Evolutionary conservation across 164 flowering plant genomes (phyloP).

Genomic region (Litsea cubeba): DNA sequence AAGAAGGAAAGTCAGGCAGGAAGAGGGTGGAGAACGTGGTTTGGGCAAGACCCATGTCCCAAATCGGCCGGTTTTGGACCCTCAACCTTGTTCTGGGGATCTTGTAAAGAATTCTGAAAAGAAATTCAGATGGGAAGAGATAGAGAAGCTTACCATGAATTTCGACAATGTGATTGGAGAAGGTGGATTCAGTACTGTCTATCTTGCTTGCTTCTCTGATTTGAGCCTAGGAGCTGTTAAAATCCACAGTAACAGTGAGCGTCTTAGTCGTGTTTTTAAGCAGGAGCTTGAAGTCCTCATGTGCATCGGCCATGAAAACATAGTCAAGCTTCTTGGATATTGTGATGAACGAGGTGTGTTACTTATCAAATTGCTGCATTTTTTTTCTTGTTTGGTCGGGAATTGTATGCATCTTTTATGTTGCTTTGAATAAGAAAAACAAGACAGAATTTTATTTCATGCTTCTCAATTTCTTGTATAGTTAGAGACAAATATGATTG

Average conservation of each 20-base stretch:
- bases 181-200: slow-evolving; percentile 77
- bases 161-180: slow-evolving; percentile 48
- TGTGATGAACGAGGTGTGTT: slow-evolving; percentile 46
- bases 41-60: slow-evolving; percentile 10
- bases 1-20: slow-evolving; percentile 14
- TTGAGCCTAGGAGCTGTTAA: slow-evolving; percentile 47
- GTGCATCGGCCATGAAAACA: slow-evolving; percentile 40
- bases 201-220: slow-evolving; percentile 36
- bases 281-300: slow-evolving; percentile 57
- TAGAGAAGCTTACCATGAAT: slow-evolving; percentile 33
- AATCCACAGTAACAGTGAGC: slow-evolving; percentile 43
- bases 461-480: too few relatives aligned
- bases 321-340: slow-evolving; percentile 64
- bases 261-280: slow-evolving; percentile 45
- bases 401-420: neutral
- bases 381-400: neutral
- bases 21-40: slow-evolving; percentile 8
- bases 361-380: neutral
- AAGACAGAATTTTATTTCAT: neutral
- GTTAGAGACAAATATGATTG: too few relatives aligned
- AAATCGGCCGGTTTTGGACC: neutral
- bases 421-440: neutral
- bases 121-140: slow-evolving; percentile 52
- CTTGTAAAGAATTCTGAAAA: slow-evolving; percentile 6
- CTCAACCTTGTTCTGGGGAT: neutral